Evolutionary conservation across 192 early-diverging fungal species (phyloP).

Genomic region (Mortierella antarctica): DNA sequence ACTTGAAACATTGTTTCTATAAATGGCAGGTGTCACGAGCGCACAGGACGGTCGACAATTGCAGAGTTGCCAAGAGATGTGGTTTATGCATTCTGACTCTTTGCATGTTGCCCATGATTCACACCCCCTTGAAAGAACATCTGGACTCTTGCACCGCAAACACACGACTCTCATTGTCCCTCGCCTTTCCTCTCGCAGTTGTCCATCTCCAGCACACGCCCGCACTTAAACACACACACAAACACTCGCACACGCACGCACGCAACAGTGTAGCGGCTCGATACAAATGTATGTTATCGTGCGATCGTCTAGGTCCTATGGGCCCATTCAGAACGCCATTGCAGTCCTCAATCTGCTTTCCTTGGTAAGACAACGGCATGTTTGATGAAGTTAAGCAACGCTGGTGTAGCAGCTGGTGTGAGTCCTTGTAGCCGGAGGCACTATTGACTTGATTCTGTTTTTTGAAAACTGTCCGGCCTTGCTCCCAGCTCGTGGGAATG

Average conservation of each 20-base stretch:
- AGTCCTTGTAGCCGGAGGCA: background rate
- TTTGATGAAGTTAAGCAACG: background rate
- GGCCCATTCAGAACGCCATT: constrained; percentile 46
- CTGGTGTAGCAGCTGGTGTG: too few species aligned
- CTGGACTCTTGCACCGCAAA: too few species aligned
- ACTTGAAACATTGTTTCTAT: constrained; percentile 1
- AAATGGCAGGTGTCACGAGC: too few species aligned
- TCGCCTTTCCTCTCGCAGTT: background rate
- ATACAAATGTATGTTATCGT: constrained; percentile 30
- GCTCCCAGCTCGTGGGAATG: constrained; percentile 52
- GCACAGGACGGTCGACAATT: too few species aligned
- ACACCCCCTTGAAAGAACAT: too few species aligned
- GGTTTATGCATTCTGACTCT: too few species aligned
- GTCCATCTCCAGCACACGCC: background rate
- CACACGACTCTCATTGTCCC: background rate
- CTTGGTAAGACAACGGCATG: constrained; percentile 16
- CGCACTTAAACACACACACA: background rate
- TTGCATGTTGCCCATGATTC: too few species aligned
- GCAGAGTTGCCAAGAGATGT: too few species aligned
- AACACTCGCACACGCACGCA: background rate
- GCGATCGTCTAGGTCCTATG: constrained; percentile 40
- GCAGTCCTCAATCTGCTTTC: constrained; percentile 52
- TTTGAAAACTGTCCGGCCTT: background rate
- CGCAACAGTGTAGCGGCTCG: too few species aligned
- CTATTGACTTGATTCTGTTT: background rate